Evolutionary conservation across 768 basidiomycete genomes (phyloP), one percentile per base, ranked within the genome.

Genomic region (Amanita muscaria): DNA sequence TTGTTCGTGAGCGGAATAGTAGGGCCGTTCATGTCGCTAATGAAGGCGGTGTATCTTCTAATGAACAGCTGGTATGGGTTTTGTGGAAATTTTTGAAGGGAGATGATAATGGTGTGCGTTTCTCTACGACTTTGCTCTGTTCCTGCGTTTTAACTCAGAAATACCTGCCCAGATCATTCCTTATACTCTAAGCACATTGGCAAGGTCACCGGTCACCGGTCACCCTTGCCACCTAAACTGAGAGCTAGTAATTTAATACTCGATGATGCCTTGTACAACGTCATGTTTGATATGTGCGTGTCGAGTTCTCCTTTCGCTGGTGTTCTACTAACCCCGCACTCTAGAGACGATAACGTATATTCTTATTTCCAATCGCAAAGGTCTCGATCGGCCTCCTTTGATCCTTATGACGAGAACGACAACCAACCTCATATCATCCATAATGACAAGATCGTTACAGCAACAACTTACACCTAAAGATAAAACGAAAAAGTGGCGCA

Each of bases 41-140:
- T 27, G 59, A 64, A 14, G 68, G 68, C n/a, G 68, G 64, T 15
- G 69, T 73, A 21, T 69, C 70, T 47, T 70, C 76, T 40, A 85
- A 78, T 58, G 85, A 88, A 56, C 86, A 86, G 54, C 65, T 88
- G 40, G 82, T 88, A 30, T 88, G 86, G 84, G 86, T 88, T 34
- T 67, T 88, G 48, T 88, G 85, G 85, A 88, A 88, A 64, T 83
- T 88, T 46, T 64, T 88, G 44, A 84, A 78, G 59, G 87, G 86
- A 42, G 84, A 88, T 57, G 86, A 86, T 15, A 79, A 77, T 48
- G 85, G 88, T 68, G 86, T 87, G 50, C 53, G 79, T 69, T 1
- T 14, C 9, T 11, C n/a, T 18, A 22, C 9, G 21, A 25, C 32
- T 47, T 35, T 32, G 25, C 10, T 21, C 14, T 5, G n/a, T 23